Conservation (phyloP, 441 rosid genomes). For the Pelargonium citronellum region DNA sequence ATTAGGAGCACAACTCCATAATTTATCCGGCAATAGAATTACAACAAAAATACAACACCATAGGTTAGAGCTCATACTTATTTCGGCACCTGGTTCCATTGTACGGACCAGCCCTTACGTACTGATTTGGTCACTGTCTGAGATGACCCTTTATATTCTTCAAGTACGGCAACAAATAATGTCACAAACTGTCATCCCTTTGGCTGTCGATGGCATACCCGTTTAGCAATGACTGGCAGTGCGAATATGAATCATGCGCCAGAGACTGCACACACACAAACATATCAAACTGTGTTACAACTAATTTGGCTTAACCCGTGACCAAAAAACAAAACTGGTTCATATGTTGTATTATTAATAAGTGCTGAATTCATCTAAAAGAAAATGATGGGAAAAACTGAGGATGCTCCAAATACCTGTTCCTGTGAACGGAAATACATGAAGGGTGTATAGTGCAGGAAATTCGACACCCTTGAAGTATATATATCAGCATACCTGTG, state of each 20-base stretch:
- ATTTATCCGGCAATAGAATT: no score
- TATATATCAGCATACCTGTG: constrained; percentile 91
- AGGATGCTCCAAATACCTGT: constrained; percentile 49
- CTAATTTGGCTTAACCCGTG: background rate
- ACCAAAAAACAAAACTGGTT: background rate
- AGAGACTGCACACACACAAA: constrained; percentile 54
- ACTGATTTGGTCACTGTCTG: no score
- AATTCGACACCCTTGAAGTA: constrained; percentile 86
- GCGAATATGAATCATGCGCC: constrained; percentile 59
- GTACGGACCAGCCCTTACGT: no score
- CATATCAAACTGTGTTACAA: constrained; percentile 3
- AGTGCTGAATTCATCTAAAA: no score
- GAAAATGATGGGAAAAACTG: background rate
- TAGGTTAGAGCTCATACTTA: background rate
- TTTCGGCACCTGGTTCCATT: background rate
- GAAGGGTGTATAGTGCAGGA: constrained; percentile 76
- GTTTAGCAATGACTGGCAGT: constrained; percentile 27
- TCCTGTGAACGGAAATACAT: constrained; percentile 89
- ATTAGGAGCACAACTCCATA: no score
- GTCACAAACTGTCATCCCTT: background rate
- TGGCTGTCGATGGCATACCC: constrained; percentile 18
- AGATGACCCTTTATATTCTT: background rate
- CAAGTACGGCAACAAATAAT: background rate
- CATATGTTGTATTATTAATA: background rate
- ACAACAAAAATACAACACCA: no score